Percentiles rank a stretch among this genome's conserved stretches.
Conservation (phyloP, 768 basidiomycete species). For the Boletus tomentosulus region DNA sequence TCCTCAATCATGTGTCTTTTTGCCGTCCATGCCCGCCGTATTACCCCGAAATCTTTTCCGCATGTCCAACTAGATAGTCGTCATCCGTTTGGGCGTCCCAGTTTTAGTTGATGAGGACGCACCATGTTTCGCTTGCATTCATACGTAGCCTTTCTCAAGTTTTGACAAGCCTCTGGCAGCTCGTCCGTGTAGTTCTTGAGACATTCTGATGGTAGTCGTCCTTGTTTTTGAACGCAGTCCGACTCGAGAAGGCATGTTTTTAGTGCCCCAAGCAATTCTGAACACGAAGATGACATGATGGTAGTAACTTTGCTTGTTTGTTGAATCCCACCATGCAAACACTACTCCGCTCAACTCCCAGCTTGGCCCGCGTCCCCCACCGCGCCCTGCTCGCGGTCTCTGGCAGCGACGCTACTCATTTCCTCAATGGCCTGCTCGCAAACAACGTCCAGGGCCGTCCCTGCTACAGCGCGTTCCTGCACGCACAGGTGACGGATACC, state of each 20-base stretch:
- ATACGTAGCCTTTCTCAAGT: conserved; percentile 75
- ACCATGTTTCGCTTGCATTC: conserved; percentile 93
- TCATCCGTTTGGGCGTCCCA: background rate
- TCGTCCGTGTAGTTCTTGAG: conserved; percentile 69
- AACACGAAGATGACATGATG: conserved; percentile 78
- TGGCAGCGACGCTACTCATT: conserved; percentile 76
- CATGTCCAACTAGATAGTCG: conserved; percentile 66
- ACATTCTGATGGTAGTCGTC: conserved; percentile 80
- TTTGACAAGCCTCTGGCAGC: conserved; percentile 77
- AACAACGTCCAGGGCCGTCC: conserved; percentile 47
- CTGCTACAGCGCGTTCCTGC: conserved; percentile 68
- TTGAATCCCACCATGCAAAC: conserved; percentile 24
- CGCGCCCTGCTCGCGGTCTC: conserved; percentile 70
- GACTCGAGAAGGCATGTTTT: conserved; percentile 82
- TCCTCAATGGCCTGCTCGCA: conserved; percentile 75
- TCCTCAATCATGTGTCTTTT: conserved; percentile 7
- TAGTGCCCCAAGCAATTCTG: conserved; percentile 69
- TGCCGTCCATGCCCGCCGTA: conserved; percentile 46
- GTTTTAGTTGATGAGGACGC: conserved; percentile 16
- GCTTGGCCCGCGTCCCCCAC: conserved; percentile 57
- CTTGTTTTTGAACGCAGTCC: conserved; percentile 81
- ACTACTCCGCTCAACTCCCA: conserved; percentile 47
- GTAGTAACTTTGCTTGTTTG: conserved; percentile 5
- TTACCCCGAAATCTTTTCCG: conserved; percentile 79
- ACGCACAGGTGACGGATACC: conserved; percentile 60